Conservation (phyloP, 1,284 basidiomycete genomes). For the Neolentinus lepideus region DNA sequence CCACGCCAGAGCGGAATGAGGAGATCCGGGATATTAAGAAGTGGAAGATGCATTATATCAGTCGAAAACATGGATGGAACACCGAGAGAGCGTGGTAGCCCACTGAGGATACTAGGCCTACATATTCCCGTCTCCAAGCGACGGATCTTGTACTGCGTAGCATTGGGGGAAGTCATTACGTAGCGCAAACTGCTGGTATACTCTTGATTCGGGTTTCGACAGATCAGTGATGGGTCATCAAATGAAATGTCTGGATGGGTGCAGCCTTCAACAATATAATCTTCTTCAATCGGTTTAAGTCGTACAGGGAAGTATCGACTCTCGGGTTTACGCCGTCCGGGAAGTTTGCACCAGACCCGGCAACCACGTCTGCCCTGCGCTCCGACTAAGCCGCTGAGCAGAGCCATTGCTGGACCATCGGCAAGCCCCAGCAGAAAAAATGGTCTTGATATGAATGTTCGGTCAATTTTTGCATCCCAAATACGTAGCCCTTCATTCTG, state of each 20-base stretch:
- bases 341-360: constrained; percentile 19
- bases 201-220: too few relatives aligned
- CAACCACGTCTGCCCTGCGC: constrained; percentile 25
- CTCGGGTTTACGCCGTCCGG: constrained; percentile 16
- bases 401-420: constrained; percentile 23
- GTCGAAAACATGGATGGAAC: constrained; percentile 12
- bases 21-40: constrained; percentile 16
- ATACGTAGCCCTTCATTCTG: not conserved
- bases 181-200: too few relatives aligned
- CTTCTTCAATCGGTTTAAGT: not conserved
- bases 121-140: constrained; percentile 3
- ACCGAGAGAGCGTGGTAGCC: constrained; percentile 4
- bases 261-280: too few relatives aligned
- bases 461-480: too few relatives aligned
- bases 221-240: too few relatives aligned
- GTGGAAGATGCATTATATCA: constrained; percentile 17
- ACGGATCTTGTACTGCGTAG: not conserved
- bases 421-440: constrained; percentile 21
- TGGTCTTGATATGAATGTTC: too few relatives aligned
- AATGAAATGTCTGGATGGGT: too few relatives aligned
- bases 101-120: constrained; percentile 6
- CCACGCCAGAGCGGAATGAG: constrained; percentile 14
- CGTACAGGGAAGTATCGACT: not conserved
- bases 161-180: not conserved
- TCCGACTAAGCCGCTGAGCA: constrained; percentile 23